These are phyloP conservation scores for Erigeron canadensis DNA, from an alignment of 129 eudicot genomes.

Conservation along the genomic window DNA sequence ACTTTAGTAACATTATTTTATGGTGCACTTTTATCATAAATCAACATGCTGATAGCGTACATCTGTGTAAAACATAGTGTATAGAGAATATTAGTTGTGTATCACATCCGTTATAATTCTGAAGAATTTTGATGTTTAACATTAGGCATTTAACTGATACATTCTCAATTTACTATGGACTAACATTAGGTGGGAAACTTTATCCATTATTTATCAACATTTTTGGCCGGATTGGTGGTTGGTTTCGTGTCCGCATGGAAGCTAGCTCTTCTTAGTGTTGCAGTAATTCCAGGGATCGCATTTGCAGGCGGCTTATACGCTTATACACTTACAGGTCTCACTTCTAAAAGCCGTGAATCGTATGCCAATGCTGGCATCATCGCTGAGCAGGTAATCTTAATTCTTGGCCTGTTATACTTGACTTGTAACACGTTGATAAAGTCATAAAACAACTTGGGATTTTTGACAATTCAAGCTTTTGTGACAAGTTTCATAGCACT, in stretches of 20 bases:
- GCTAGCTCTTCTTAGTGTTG: conserved; percentile 92
- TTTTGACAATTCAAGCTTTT: neutral
- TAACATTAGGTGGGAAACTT: conserved; percentile 85
- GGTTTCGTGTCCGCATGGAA: conserved; percentile 99
- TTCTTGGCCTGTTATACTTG: neutral
- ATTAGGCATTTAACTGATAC: neutral
- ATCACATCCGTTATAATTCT: no score
- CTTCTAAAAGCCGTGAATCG: conserved; percentile 96
- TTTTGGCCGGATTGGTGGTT: conserved; percentile 98
- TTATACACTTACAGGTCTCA: conserved; percentile 90
- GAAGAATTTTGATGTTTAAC: neutral
- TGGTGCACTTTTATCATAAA: conserved; percentile 26
- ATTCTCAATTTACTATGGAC: neutral
- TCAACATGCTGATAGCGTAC: no score
- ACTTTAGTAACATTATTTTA: neutral
- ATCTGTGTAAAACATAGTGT: no score
- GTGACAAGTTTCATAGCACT: conserved; percentile 16
- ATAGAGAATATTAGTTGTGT: no score
- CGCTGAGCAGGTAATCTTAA: conserved; percentile 86
- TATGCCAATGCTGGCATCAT: conserved; percentile 93
- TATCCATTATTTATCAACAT: conserved; percentile 93
- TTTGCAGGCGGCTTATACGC: conserved; percentile 99
- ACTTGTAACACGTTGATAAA: neutral
- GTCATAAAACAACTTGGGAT: conserved; percentile 7
- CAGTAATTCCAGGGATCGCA: conserved; percentile 97